Percentiles rank a stretch among this genome's conserved stretches.
phyloP scores from a whole-genome alignment of 306 rosid genomes.

The Crataegus laevigata region DNA sequence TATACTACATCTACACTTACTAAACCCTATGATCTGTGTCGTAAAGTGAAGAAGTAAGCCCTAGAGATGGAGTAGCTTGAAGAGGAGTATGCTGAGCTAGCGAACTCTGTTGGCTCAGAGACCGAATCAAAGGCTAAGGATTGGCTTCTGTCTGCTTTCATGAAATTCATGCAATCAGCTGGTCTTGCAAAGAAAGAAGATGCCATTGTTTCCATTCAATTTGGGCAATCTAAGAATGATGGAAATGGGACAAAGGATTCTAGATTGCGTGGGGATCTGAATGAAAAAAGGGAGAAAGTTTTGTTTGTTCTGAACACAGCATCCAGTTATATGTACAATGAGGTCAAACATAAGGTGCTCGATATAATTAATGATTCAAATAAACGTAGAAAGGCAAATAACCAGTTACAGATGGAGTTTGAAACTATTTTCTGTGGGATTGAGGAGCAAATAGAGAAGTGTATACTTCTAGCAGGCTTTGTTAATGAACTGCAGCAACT shows the following conservation, averaged over 20 bases:
- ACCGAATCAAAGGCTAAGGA: slow-evolving; percentile 76
- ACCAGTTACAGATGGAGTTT: slow-evolving; percentile 35
- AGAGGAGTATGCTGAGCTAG: slow-evolving; percentile 59
- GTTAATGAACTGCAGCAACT: slow-evolving; percentile 47
- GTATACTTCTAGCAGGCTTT: slow-evolving; percentile 66
- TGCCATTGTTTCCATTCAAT: slow-evolving; percentile 35
- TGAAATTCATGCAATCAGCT: slow-evolving; percentile 62
- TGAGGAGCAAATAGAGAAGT: slow-evolving; percentile 87
- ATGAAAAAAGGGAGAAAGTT: slow-evolving; percentile 54
- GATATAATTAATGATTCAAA: slow-evolving; percentile 34
- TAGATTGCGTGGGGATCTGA: slow-evolving; percentile 38
- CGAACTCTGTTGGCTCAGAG: slow-evolving; percentile 56
- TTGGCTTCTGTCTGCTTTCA: slow-evolving; percentile 56
- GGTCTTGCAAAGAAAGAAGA: slow-evolving; percentile 51
- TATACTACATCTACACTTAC: too few relatives aligned
- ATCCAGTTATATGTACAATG: slow-evolving; percentile 47
- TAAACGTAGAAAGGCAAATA: slow-evolving; percentile 38
- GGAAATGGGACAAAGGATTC: slow-evolving; percentile 36
- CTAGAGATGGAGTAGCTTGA: slow-evolving; percentile 64
- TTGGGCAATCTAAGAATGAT: slow-evolving; percentile 38
- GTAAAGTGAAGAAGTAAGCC: slow-evolving; percentile 57
- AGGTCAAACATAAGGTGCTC: slow-evolving; percentile 43
- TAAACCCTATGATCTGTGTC: slow-evolving; percentile 59
- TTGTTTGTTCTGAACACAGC: slow-evolving; percentile 49
- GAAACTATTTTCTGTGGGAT: slow-evolving; percentile 54